Percentiles rank a stretch among this genome's conserved stretches.
Evolutionary conservation across 495 filamentous ascomycete species (phyloP).

Genomic region (Aspergillus sclerotiicarbonarius): DNA sequence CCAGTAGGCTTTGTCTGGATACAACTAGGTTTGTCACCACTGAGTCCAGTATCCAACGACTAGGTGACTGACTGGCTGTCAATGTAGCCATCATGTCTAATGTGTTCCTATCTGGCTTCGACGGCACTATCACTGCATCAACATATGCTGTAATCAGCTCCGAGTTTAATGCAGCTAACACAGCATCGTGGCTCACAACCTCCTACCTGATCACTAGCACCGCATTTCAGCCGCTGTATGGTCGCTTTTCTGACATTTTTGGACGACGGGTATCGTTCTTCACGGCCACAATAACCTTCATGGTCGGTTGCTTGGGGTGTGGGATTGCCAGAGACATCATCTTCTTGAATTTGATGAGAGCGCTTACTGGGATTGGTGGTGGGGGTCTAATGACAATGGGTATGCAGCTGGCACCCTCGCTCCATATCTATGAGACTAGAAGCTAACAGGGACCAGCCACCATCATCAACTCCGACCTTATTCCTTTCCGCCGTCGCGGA

Average conservation of each 20-base stretch:
- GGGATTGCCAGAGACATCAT: conserved; percentile 52
- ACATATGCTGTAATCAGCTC: conserved; percentile 68
- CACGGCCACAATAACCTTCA: conserved; percentile 43
- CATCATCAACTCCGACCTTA: conserved; percentile 65
- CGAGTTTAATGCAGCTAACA: conserved; percentile 62
- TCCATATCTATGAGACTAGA: background rate
- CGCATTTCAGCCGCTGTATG: conserved; percentile 56
- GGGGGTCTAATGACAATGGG: conserved; percentile 63
- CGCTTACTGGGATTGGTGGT: conserved; percentile 68
- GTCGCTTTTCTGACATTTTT: conserved; percentile 46
- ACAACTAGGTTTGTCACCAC: conserved; percentile 37
- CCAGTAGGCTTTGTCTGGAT: conserved; percentile 46
- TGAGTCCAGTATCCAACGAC: background rate
- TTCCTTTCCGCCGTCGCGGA: conserved; percentile 59
- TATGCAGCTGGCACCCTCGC: conserved; percentile 21
- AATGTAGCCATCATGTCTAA: conserved; percentile 58
- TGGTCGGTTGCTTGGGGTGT: conserved; percentile 44
- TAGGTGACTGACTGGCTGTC: background rate
- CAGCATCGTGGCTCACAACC: conserved; percentile 65
- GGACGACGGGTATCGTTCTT: conserved; percentile 44
- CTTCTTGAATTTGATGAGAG: conserved; percentile 73
- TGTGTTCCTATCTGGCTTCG: conserved; percentile 64
- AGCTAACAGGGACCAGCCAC: conserved; percentile 42
- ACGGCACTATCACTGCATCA: conserved; percentile 64
- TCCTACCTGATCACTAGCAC: conserved; percentile 62